These are phyloP conservation scores for Penicillium palitans DNA, from an alignment of 2,329 filamentous ascomycete species.

Conservation along the genomic window DNA sequence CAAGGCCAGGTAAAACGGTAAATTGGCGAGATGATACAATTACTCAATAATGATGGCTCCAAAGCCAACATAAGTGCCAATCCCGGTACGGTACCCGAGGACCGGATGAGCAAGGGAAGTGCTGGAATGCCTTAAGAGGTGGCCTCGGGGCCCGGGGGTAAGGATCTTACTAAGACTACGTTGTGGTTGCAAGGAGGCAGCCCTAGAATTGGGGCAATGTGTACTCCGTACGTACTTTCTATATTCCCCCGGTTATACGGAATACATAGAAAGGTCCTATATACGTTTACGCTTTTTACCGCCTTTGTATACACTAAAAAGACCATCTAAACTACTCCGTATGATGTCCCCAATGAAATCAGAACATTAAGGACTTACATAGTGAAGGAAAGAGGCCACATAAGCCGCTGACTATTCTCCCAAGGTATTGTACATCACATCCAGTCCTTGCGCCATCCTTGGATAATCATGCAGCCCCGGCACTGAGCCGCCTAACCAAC, in stretches of 20 bases:
- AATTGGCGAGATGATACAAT: background rate
- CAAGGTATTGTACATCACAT: background rate
- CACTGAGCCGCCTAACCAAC: background rate
- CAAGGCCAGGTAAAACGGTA: background rate
- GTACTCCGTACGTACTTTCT: background rate
- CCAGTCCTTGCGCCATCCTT: background rate
- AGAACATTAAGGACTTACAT: too few species aligned
- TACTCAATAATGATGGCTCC: background rate
- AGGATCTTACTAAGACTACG: background rate
- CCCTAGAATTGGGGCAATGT: background rate
- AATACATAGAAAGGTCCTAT: background rate
- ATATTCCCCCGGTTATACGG: background rate
- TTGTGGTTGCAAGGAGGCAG: background rate
- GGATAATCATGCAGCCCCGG: background rate
- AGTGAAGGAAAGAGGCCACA: too few species aligned
- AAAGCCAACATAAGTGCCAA: background rate
- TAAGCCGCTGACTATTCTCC: background rate
- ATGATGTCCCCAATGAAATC: too few species aligned
- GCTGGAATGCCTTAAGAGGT: background rate
- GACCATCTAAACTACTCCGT: too few species aligned
- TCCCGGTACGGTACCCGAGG: background rate
- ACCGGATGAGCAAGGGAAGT: background rate
- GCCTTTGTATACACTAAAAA: background rate
- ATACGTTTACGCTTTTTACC: background rate
- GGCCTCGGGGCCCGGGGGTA: background rate